phyloP scores from a whole-genome alignment of 2,329 filamentous ascomycete genomes.

The Cercospora berteroae region DNA sequence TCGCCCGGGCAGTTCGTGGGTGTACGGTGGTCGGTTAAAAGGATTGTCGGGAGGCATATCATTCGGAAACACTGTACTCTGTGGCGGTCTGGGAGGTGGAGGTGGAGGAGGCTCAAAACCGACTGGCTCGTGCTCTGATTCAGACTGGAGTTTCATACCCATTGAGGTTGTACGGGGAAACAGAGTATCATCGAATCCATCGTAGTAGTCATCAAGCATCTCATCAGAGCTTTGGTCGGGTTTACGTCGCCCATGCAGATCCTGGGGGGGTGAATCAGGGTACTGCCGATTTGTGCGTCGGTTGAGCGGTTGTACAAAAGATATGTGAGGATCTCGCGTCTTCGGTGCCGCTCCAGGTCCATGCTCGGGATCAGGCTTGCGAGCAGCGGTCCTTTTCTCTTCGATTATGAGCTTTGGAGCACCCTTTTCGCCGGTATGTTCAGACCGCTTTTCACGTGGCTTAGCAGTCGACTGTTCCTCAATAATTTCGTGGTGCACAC shows the following conservation, averaged over 20 bases:
- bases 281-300: constrained; percentile 4
- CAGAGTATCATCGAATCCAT: constrained; percentile 5
- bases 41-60: background rate
- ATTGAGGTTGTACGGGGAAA: background rate
- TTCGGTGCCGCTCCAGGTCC: background rate
- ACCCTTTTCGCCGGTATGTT: background rate
- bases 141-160: background rate
- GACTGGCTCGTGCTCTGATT: background rate
- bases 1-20: background rate
- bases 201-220: constrained; percentile 12
- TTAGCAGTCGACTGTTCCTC: background rate
- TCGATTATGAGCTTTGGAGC: background rate
- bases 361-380: background rate
- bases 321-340: background rate
- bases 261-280: background rate
- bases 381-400: background rate
- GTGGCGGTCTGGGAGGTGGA: constrained; percentile 2
- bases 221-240: constrained; percentile 8
- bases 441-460: background rate
- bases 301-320: background rate
- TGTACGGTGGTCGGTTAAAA: background rate
- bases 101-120: constrained; percentile 1
- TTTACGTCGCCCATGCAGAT: background rate
- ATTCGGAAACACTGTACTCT: background rate
- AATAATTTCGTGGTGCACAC: background rate